A percentile compares a stretch with the other conserved stretches of the same genome.
phyloP scores from a whole-genome alignment of 345 rosid species.

The Capsella bursapastoris region DNA sequence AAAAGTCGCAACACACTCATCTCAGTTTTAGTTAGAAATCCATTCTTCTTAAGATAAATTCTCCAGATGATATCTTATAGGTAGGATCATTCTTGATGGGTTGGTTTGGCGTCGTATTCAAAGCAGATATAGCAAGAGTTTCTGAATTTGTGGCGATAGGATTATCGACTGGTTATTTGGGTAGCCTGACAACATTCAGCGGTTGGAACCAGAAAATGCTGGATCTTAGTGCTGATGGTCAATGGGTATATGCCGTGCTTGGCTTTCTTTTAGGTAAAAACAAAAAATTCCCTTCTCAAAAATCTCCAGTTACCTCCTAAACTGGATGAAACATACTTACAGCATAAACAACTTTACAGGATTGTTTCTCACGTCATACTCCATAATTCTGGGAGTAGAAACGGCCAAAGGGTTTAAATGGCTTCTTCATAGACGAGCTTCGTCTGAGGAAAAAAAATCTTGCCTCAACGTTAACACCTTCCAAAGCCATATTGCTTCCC shows the following conservation, averaged over 20 bases:
- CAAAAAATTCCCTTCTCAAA: not conserved
- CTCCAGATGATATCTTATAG: constrained; percentile 42
- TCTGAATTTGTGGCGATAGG: constrained; percentile 82
- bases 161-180: constrained; percentile 83
- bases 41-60: constrained; percentile 1
- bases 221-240: constrained; percentile 72
- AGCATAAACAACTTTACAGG: constrained; percentile 53
- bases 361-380: constrained; percentile 72
- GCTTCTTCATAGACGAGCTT: constrained; percentile 42
- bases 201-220: constrained; percentile 99
- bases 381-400: constrained; percentile 76
- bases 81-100: constrained; percentile 99
- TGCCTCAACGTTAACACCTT: constrained; percentile 46
- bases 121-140: constrained; percentile 62
- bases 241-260: constrained; percentile 66
- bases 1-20: constrained; percentile 2
- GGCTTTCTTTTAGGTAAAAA: constrained; percentile 78
- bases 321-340: constrained; percentile 4
- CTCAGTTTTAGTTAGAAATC: not conserved
- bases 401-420: constrained; percentile 82
- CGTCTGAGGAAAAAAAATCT: constrained; percentile 22
- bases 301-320: not conserved
- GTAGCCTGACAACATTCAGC: constrained; percentile 96
- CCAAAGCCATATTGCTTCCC: constrained; percentile 51
- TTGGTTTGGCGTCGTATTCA: constrained; percentile 89